phyloP scores from a whole-genome alignment of 1,139 yeast species.

The Taiozyma onychis region DNA sequence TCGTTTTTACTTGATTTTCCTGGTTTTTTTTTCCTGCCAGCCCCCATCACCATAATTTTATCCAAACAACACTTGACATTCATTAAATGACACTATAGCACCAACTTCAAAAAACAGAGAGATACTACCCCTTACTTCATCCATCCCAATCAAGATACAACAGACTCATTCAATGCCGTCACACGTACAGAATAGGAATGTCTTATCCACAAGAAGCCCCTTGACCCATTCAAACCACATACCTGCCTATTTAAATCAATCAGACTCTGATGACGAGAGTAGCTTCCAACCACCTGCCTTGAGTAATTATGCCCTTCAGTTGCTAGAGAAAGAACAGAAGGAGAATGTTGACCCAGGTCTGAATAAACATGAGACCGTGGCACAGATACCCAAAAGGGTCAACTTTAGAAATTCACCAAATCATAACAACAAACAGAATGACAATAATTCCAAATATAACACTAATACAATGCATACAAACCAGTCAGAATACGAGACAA shows the following conservation, averaged over 20 bases:
- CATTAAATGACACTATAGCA: conserved; percentile 1
- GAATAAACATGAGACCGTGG: not conserved
- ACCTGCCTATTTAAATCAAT: conserved; percentile 4
- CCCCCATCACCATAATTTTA: not conserved
- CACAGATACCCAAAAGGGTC: conserved; percentile 15
- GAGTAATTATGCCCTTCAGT: conserved; percentile 48
- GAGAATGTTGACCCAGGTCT: conserved; percentile 5
- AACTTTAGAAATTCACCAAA: conserved; percentile 17
- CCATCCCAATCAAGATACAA: not conserved
- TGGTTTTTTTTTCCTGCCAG: not conserved
- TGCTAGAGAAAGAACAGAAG: conserved; percentile 29
- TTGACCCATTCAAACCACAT: not conserved
- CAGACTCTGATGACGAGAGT: conserved; percentile 38
- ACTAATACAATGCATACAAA: conserved; percentile 13
- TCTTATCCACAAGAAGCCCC: not conserved
- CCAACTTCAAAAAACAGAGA: not conserved
- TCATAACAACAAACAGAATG: conserved; percentile 10
- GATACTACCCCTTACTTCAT: not conserved
- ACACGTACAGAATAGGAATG: not conserved
- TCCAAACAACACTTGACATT: not conserved
- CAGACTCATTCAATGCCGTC: not conserved
- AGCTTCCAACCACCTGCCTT: conserved; percentile 60
- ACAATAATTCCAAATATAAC: conserved; percentile 6
- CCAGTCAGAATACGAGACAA: conserved; percentile 21
- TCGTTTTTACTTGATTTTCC: not conserved